Conservation (phyloP, 495 filamentous ascomycete species). For the Elaphomyces granulatus region DNA sequence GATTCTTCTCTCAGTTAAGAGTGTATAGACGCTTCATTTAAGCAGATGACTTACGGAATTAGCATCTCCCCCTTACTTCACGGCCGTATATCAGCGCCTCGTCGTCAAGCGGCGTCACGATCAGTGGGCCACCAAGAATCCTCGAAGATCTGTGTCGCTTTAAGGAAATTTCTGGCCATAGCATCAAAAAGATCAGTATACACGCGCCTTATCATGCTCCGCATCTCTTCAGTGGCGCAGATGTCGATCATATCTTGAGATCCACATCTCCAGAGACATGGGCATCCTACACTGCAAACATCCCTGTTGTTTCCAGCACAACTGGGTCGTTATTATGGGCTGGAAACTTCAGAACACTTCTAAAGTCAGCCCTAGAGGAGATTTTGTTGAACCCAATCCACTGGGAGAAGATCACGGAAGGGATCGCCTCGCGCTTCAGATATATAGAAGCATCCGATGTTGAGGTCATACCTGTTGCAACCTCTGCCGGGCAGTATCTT, state of each 20-base stretch:
- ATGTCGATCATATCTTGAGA: constrained; percentile 47
- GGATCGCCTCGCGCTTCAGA: constrained; percentile 27
- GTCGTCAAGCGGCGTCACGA: constrained; percentile 51
- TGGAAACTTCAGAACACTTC: constrained; percentile 32
- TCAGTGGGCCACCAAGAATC: constrained; percentile 63
- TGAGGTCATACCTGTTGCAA: constrained; percentile 40
- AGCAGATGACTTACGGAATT: constrained; percentile 21
- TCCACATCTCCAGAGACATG: neutral
- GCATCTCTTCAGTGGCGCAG: constrained; percentile 48
- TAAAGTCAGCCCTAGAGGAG: constrained; percentile 40
- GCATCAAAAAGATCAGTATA: constrained; percentile 37
- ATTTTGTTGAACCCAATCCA: constrained; percentile 43
- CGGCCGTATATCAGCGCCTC: constrained; percentile 63
- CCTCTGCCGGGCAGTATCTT: too few species aligned
- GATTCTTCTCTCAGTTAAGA: constrained; percentile 33
- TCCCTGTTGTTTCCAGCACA: constrained; percentile 43
- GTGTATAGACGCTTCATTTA: too few species aligned
- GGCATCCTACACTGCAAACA: constrained; percentile 29
- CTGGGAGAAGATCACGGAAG: constrained; percentile 43
- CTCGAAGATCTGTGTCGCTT: constrained; percentile 33
- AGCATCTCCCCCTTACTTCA: constrained; percentile 46
- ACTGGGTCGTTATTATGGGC: constrained; percentile 34
- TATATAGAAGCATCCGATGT: constrained; percentile 20
- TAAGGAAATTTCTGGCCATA: too few species aligned
- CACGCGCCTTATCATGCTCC: constrained; percentile 70